A percentile compares a stretch with the other conserved stretches of the same genome.
Conservation (phyloP, 495 filamentous ascomycete genomes). For the Hypoxylon lenormandii region DNA sequence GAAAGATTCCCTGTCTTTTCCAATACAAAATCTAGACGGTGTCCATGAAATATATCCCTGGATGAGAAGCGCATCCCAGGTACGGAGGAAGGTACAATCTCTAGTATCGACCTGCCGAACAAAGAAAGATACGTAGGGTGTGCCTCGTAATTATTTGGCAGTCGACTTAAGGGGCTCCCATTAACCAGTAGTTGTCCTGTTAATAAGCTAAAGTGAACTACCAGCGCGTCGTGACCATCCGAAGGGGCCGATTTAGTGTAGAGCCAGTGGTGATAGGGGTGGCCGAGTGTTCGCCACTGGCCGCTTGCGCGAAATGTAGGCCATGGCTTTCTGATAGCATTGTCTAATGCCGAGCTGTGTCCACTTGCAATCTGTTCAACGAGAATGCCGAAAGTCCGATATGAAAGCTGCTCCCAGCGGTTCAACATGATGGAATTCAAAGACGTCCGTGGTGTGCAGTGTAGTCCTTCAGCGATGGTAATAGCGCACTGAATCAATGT, state of each 20-base stretch:
- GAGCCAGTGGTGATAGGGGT: conserved; percentile 38
- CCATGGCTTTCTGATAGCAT: conserved; percentile 56
- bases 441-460: conserved; percentile 23
- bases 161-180: conserved; percentile 62
- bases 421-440: conserved; percentile 40
- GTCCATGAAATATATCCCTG: conserved; percentile 41
- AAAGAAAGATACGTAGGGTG: conserved; percentile 51
- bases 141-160: conserved; percentile 61
- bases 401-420: conserved; percentile 51
- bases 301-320: conserved; percentile 49
- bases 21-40: conserved; percentile 60
- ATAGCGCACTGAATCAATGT: conserved; percentile 57
- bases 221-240: conserved; percentile 6
- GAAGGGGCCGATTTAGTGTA: conserved; percentile 17
- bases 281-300: conserved; percentile 39
- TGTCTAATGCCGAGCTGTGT: conserved; percentile 47
- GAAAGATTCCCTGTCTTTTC: conserved; percentile 15
- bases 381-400: conserved; percentile 44
- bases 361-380: conserved; percentile 52
- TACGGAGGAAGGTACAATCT: conserved; percentile 61
- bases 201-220: conserved; percentile 66
- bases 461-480: conserved; percentile 52
- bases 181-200: conserved; percentile 69
- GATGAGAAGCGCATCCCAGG: conserved; percentile 62
- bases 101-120: conserved; percentile 57